Evolutionary conservation across 139 green algal species (phyloP), one percentile per base, ranked within the genome.

Genomic region (Closterium sp.): DNA sequence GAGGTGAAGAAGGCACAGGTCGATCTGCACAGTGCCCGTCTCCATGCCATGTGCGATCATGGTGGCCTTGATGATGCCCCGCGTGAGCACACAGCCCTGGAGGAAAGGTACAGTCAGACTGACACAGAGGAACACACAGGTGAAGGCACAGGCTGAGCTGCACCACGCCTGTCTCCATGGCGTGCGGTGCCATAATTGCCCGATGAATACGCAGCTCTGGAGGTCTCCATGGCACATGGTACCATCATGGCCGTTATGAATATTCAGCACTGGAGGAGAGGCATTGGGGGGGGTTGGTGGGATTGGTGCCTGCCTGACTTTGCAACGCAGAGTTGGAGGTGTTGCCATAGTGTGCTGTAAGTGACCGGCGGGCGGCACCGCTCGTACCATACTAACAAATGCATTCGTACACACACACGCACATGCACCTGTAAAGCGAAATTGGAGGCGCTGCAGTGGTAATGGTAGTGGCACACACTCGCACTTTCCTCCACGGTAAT

Each of bases 21-120:
- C 99, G 83, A 99, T 95, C 95, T 99, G 97, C 90, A 99, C 97
- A 34, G 97, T 99, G 38, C 98, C 98, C 28, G 97, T 98, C 95
- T 98, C 95, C 97, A 99, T 98, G 36, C 96, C 96, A 90, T 99
- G 97, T 30, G 94, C 96, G 81, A 99, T 95, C 43, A 84, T 66
- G 25, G 99, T 97, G 32, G 97, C 97, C 23, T 93, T 83, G 94
- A 98, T 97, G 84, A 99, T 96, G 94, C 98, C 96, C 21, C 90
- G 91, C 28, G 96, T 99, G 96, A 99, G 99, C 43, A 99, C 96
- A 92, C 97, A 99, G 66, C 97, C 97, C 96, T 98, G 38, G 86
- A 83, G 64, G 64, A 83, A 10, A 83, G 64, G 64, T 28, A 83
- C 10, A 28, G 10, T 16, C 16, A 28, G 64, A 83, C 10, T 83